Conservation (phyloP, 2,329 filamentous ascomycete genomes). For the Hymenoscyphus scutula region DNA sequence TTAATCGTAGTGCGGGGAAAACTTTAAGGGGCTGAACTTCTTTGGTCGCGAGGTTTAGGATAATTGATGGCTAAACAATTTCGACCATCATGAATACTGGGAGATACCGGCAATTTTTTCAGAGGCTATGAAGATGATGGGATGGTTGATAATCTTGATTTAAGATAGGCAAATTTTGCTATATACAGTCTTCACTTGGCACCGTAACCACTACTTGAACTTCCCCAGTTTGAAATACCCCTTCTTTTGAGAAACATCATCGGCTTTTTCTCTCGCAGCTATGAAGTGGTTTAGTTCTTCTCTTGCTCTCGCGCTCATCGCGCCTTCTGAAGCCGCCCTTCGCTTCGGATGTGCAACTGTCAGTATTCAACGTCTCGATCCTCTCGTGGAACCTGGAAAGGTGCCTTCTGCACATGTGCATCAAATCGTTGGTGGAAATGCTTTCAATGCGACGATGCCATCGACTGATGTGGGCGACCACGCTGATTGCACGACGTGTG, state of each 20-base stretch:
- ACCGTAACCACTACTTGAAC: neutral
- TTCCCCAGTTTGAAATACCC: neutral
- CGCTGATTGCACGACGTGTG: constrained; percentile 35
- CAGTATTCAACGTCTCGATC: constrained; percentile 19
- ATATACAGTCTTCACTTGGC: neutral
- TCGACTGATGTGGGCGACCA: constrained; percentile 28
- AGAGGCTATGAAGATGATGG: neutral
- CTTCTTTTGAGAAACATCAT: neutral
- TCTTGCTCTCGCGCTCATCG: constrained; percentile 9
- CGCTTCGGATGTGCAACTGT: constrained; percentile 20
- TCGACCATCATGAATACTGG: neutral
- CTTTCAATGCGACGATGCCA: constrained; percentile 42
- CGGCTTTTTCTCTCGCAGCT: neutral
- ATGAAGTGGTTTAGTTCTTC: constrained; percentile 16
- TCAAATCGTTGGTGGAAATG: constrained; percentile 32
- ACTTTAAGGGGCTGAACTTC: neutral
- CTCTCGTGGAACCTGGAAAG: constrained; percentile 17
- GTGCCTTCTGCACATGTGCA: constrained; percentile 18
- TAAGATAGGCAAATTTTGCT: neutral
- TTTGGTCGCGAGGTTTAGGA: constrained; percentile 6
- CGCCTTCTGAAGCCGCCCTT: constrained; percentile 16
- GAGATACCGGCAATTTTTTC: constrained; percentile 8
- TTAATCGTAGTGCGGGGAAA: constrained; percentile 5
- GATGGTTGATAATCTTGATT: neutral
- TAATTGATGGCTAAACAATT: constrained; percentile 9